phyloP scores from a whole-genome alignment of 1,139 yeast species.

The Nakaseomyces sp. region DNA sequence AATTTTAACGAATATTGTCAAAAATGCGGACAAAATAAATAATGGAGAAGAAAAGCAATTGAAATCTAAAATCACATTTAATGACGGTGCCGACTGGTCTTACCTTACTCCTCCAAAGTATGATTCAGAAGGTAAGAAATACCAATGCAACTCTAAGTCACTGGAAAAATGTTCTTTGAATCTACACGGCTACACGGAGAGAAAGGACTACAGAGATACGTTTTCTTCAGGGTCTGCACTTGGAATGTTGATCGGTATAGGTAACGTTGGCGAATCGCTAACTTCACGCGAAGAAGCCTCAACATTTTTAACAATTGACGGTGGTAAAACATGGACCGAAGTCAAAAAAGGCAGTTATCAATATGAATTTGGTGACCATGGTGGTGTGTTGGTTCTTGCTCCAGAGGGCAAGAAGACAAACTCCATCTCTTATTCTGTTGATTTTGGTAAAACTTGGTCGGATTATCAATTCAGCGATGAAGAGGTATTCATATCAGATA shows the following conservation, averaged over 20 bases:
- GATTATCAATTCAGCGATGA: constrained; percentile 55
- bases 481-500: constrained; percentile 51
- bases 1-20: constrained; percentile 60
- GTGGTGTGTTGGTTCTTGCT: constrained; percentile 72
- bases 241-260: constrained; percentile 79
- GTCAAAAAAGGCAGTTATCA: constrained; percentile 61
- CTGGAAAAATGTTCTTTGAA: constrained; percentile 65
- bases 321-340: constrained; percentile 84
- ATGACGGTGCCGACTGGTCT: constrained; percentile 89
- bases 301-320: constrained; percentile 76
- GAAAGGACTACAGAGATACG: constrained; percentile 75
- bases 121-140: constrained; percentile 55
- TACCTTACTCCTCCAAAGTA: constrained; percentile 56
- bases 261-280: constrained; percentile 73
- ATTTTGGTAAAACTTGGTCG: constrained; percentile 74
- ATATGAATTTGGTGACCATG: constrained; percentile 98
- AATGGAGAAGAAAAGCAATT: constrained; percentile 41
- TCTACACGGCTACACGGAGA: constrained; percentile 85
- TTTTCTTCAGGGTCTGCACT: constrained; percentile 83
- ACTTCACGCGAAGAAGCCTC: constrained; percentile 44
- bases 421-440: constrained; percentile 54
- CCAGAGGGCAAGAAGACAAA: constrained; percentile 51
- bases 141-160: constrained; percentile 44
- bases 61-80: constrained; percentile 69
- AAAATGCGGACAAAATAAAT: constrained; percentile 35